These are phyloP conservation scores for Aspergillus campestris DNA, from an alignment of 495 filamentous ascomycete genomes.

Conservation along the genomic window DNA sequence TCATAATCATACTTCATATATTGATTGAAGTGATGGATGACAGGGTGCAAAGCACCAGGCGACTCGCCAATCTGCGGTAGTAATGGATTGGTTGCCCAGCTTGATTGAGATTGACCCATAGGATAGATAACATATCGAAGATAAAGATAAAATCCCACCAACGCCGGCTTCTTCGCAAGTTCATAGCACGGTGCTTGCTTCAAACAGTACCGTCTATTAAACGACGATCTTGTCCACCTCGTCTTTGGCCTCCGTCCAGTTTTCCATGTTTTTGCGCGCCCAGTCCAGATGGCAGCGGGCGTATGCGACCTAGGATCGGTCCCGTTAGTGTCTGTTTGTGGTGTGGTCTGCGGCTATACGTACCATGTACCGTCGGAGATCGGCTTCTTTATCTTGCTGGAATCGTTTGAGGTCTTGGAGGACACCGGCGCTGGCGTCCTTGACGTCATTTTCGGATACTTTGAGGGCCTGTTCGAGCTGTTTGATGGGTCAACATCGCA, in stretches of 20 bases:
- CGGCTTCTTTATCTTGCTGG: constrained; percentile 88
- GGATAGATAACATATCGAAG: neutral
- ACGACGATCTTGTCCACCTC: constrained; percentile 82
- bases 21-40: too few species aligned
- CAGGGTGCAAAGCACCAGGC: too few species aligned
- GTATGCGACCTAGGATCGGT: constrained; percentile 66
- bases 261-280: constrained; percentile 95
- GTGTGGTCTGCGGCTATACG: constrained; percentile 16
- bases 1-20: too few species aligned
- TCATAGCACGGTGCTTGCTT: neutral
- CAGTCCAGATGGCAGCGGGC: constrained; percentile 93
- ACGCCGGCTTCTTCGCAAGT: constrained; percentile 5
- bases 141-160: constrained; percentile 8
- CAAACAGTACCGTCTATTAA: constrained; percentile 23
- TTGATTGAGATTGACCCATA: neutral
- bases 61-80: neutral
- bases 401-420: constrained; percentile 86
- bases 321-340: constrained; percentile 5
- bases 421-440: constrained; percentile 78
- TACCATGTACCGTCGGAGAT: constrained; percentile 93
- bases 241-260: constrained; percentile 91
- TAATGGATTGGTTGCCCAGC: neutral
- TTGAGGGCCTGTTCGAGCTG: constrained; percentile 84
- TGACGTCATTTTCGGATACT: constrained; percentile 82
- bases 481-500: constrained; percentile 2